Conservation (phyloP, 345 rosid species). For the Reutealis trisperma region DNA sequence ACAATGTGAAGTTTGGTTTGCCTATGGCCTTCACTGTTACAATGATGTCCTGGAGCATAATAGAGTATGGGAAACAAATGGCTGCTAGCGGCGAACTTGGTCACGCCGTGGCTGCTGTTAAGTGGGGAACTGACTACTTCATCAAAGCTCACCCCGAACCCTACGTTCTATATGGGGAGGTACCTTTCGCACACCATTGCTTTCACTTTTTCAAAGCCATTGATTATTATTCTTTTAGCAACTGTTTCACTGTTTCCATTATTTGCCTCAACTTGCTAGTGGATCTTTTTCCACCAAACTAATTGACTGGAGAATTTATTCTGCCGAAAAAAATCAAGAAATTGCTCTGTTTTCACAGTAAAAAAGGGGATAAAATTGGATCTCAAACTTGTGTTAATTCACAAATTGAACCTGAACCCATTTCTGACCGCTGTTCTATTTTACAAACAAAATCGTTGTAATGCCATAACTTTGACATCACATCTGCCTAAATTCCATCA, state of each 20-base stretch:
- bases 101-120: constrained; percentile 83
- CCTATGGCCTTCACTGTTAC: constrained; percentile 99
- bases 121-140: constrained; percentile 97
- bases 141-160: constrained; percentile 97
- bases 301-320: neutral
- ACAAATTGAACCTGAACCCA: neutral
- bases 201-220: neutral
- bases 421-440: neutral
- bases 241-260: too few species aligned
- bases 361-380: neutral
- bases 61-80: constrained; percentile 88
- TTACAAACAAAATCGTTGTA: neutral
- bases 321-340: neutral
- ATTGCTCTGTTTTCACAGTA: neutral
- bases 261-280: neutral
- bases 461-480: neutral
- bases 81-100: constrained; percentile 71
- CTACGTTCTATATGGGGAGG: constrained; percentile 94
- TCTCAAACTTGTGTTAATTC: neutral
- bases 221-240: neutral
- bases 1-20: constrained; percentile 96
- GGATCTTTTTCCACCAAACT: neutral
- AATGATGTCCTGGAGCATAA: constrained; percentile 98
- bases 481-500: neutral
- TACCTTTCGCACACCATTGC: constrained; percentile 11